phyloP scores from a whole-genome alignment of 306 rosid species.

The Ormosia semicastrata region DNA sequence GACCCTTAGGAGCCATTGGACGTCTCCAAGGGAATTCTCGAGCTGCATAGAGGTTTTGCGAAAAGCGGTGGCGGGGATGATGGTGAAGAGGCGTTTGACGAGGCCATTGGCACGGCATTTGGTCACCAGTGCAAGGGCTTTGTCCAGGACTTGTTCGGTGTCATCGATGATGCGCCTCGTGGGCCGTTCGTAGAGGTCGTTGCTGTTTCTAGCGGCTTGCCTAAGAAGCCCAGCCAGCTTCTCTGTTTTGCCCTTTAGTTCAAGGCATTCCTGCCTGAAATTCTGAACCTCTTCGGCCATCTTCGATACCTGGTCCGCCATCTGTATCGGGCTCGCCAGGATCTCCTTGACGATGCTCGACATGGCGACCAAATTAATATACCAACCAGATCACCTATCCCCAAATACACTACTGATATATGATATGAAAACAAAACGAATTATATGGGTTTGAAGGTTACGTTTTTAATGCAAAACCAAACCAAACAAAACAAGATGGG shows the following conservation, averaged over 20 bases:
- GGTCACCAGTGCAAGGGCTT: conserved; percentile 42
- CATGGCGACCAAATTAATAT: too few species aligned
- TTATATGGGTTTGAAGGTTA: too few species aligned
- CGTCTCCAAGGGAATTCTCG: conserved; percentile 60
- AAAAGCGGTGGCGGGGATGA: conserved; percentile 51
- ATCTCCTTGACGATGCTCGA: conserved; percentile 62
- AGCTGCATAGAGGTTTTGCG: conserved; percentile 46
- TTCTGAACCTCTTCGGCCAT: conserved; percentile 51
- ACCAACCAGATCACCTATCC: too few species aligned
- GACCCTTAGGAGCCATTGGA: conserved; percentile 63
- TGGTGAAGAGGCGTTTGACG: conserved; percentile 60
- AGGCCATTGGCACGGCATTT: conserved; percentile 56
- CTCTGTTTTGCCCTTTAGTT: conserved; percentile 54
- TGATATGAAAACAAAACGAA: too few species aligned
- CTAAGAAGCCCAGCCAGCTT: conserved; percentile 57
- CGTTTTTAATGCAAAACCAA: too few species aligned
- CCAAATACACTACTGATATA: too few species aligned
- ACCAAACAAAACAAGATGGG: too few species aligned
- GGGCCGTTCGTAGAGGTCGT: conserved; percentile 67
- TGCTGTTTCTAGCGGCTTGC: conserved; percentile 57
- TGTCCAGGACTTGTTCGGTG: conserved; percentile 58
- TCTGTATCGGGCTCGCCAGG: conserved; percentile 67
- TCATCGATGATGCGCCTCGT: conserved; percentile 68
- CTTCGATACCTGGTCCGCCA: conserved; percentile 63
- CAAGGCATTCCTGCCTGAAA: conserved; percentile 49